Percentiles rank a stretch among this genome's conserved stretches.
phyloP scores from a whole-genome alignment of 2,329 filamentous ascomycete genomes.

The Aspergillus versicolor region DNA sequence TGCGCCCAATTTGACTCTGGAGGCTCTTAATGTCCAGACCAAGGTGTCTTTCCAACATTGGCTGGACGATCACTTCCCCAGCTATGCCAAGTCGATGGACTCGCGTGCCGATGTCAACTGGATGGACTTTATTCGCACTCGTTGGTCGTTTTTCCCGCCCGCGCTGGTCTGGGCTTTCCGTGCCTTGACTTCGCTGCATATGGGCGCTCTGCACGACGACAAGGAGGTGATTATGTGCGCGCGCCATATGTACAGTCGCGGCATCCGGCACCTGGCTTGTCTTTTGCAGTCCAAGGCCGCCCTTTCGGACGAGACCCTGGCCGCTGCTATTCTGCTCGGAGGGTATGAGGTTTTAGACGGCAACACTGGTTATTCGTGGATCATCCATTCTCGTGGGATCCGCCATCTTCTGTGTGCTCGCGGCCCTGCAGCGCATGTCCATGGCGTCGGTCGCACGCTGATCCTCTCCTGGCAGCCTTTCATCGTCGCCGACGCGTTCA shows the following conservation, averaged over 20 bases:
- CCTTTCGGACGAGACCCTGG: slow-evolving; percentile 12
- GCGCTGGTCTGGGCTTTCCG: slow-evolving; percentile 14
- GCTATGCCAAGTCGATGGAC: background rate
- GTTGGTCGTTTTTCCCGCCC: background rate
- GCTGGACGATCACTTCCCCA: slow-evolving; percentile 8
- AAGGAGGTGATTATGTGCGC: slow-evolving; percentile 1
- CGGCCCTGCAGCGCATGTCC: slow-evolving; percentile 9
- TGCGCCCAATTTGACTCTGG: slow-evolving; percentile 6
- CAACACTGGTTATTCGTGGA: slow-evolving; percentile 7
- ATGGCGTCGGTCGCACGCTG: slow-evolving; percentile 14
- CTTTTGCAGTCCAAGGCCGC: slow-evolving; percentile 5
- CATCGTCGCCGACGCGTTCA: slow-evolving; percentile 9
- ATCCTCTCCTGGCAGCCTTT: slow-evolving; percentile 11
- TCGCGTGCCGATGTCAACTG: slow-evolving; percentile 7
- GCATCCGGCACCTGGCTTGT: slow-evolving; percentile 1
- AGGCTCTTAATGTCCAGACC: slow-evolving; percentile 9
- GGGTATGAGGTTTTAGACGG: slow-evolving; percentile 17
- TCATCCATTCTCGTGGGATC: slow-evolving; percentile 11
- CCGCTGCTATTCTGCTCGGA: slow-evolving; percentile 11
- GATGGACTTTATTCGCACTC: slow-evolving; percentile 14
- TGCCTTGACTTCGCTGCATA: slow-evolving; percentile 11
- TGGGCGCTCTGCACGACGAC: slow-evolving; percentile 2
- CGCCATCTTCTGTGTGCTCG: slow-evolving; percentile 10
- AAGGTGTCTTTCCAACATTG: slow-evolving; percentile 11
- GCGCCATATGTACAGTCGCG: slow-evolving; percentile 15